These are phyloP conservation scores for Pyrus hybrid DNA, from an alignment of 331 rosid species.

Conservation along the genomic window DNA sequence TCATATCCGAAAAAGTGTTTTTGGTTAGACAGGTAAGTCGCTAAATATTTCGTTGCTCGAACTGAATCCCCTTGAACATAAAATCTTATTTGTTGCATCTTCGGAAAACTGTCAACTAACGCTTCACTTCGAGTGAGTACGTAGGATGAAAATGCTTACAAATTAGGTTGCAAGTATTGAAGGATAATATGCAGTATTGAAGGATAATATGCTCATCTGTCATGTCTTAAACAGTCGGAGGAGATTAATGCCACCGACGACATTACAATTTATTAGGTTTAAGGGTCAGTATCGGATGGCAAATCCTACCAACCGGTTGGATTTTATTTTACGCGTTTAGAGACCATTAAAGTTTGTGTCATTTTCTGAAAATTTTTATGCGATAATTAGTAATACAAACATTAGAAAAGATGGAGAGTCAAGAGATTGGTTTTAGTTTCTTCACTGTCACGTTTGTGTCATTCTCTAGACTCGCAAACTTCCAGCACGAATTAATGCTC, in stretches of 20 bases:
- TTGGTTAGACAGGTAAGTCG: constrained; percentile 38
- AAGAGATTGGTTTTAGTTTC: background rate
- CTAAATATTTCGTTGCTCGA: background rate
- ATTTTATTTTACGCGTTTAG: background rate
- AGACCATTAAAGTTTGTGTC: background rate
- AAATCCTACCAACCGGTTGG: background rate
- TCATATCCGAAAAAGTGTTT: constrained; percentile 16
- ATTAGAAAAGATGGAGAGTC: background rate
- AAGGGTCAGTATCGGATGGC: background rate
- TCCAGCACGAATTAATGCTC: background rate
- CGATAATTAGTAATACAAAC: too few relatives aligned
- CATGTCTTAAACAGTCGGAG: background rate
- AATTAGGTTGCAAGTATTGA: too few relatives aligned
- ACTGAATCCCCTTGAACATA: background rate
- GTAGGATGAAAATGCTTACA: background rate
- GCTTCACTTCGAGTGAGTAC: background rate
- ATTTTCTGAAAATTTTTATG: too few relatives aligned
- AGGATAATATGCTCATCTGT: background rate
- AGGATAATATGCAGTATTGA: too few relatives aligned
- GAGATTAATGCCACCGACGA: background rate
- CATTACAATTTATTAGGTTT: background rate
- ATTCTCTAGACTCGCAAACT: background rate
- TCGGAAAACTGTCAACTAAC: background rate
- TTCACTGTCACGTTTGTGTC: background rate
- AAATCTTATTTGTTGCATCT: background rate